These are phyloP conservation scores for Saccharomycopsis capsularis DNA, from an alignment of 805 yeast species.

Conservation along the genomic window DNA sequence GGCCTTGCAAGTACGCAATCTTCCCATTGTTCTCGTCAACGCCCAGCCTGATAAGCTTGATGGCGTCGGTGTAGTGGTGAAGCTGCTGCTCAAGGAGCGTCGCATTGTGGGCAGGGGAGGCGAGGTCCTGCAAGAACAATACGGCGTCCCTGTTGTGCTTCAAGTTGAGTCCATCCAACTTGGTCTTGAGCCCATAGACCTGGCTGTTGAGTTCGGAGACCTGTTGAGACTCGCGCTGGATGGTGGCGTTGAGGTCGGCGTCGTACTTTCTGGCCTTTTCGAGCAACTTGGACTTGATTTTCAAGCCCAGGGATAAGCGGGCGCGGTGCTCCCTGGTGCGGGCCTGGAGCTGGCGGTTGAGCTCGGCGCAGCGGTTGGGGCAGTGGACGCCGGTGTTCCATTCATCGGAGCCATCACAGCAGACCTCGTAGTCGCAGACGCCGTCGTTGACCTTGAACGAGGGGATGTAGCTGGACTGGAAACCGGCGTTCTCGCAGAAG, in stretches of 20 bases:
- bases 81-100: constrained; percentile 3
- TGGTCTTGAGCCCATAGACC: constrained; percentile 12
- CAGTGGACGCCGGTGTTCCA: constrained; percentile 26
- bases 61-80: not conserved
- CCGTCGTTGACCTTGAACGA: constrained; percentile 77
- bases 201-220: constrained; percentile 16
- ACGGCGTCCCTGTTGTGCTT: constrained; percentile 19
- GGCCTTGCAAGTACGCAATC: constrained; percentile 24
- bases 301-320: constrained; percentile 24
- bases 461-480: constrained; percentile 53
- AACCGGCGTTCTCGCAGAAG: constrained; percentile 76
- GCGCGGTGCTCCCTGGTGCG: constrained; percentile 22
- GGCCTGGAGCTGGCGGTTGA: constrained; percentile 26
- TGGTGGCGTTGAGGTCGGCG: constrained; percentile 1
- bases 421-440: constrained; percentile 76
- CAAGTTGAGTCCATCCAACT: constrained; percentile 16
- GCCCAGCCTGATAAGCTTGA: constrained; percentile 15
- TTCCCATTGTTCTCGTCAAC: constrained; percentile 16
- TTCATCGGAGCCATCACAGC: constrained; percentile 97
- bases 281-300: constrained; percentile 21
- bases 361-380: constrained; percentile 26
- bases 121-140: constrained; percentile 13
- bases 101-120: constrained; percentile 2
- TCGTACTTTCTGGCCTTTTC: constrained; percentile 5
- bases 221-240: constrained; percentile 12